Conservation (phyloP, 2,329 filamentous ascomycete species). For the Endoconidiophora polonica region DNA sequence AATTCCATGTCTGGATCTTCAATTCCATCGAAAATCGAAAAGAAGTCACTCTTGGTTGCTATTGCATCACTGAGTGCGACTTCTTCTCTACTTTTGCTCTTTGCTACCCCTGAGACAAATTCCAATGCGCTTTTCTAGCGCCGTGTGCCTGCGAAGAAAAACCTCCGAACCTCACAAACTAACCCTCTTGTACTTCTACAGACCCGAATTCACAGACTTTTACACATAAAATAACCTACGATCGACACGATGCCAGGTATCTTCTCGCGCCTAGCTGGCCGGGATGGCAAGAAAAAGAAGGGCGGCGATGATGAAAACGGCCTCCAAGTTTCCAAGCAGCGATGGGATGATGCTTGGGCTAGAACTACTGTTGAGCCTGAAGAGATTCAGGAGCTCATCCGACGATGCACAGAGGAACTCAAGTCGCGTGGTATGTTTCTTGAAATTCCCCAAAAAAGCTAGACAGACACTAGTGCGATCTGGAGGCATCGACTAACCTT, state of each 20-base stretch:
- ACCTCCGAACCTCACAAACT: neutral
- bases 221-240: neutral
- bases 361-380: slow-evolving; percentile 71
- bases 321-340: slow-evolving; percentile 45
- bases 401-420: slow-evolving; percentile 74
- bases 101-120: slow-evolving; percentile 5
- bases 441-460: neutral
- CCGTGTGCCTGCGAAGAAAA: no score
- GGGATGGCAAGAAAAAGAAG: slow-evolving; percentile 58
- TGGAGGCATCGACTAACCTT: neutral
- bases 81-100: neutral
- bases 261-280: slow-evolving; percentile 55
- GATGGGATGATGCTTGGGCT: slow-evolving; percentile 78
- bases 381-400: slow-evolving; percentile 76
- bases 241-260: slow-evolving; percentile 35
- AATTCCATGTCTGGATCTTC: no score
- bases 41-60: no score
- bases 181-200: neutral
- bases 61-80: no score
- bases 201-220: neutral
- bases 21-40: no score
- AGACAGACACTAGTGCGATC: neutral
- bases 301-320: slow-evolving; percentile 32
- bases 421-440: slow-evolving; percentile 69
- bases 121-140: no score